Base-by-base conservation (phyloP, 257 asterid species). In the Apocynum venetum region DNA sequence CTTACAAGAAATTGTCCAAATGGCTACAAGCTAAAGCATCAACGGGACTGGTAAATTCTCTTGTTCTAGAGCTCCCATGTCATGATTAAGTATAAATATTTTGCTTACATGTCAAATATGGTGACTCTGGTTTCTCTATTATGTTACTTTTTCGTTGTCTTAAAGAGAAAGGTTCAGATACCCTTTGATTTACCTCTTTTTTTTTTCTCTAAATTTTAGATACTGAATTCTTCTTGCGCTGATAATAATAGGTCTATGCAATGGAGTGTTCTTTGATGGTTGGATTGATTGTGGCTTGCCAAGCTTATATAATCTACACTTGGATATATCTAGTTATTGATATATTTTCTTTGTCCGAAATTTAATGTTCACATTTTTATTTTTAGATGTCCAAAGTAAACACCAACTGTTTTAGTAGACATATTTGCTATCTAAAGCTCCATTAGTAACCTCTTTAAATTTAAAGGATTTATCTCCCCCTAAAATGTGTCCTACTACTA, bases 1-100 rank as follows among this genome's bases (percentile, higher is more conserved):
- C 98, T 80, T 82, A 87, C 88, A 95, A 91, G 97, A 95, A 95
- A 86, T 82, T 95, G 76, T 90, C 99, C 73, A 95, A 95, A 86
- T 95, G 98, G 99, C 86, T 95, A 77, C 99, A 89, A 88, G 90
- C 97, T 51, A 93, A 86, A 86, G 82, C 96, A 48, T 86, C 88
- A 74, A 71, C 79, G 52, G 96, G 96, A 71, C 88, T 91, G 93
- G 98, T 95, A 76, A 80, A 89, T 65, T 67, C 44, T 61, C 35
- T 72, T 25, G 3, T 59, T 70, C 61, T 43, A 25, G 44, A 25
- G 43, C 71, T 65, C 10, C 60, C 60, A 13, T 71, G 20, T 8
- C 10, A 17, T 66, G 66, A 47, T 80, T 71, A 67, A 38, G 48
- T 47, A 20, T 48, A 20, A 43, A 40, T 19, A 55, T 47, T 19